These are phyloP conservation scores for Paramecium sonneborni DNA, from an alignment of 73 alveolate species.

Conservation along the genomic window DNA sequence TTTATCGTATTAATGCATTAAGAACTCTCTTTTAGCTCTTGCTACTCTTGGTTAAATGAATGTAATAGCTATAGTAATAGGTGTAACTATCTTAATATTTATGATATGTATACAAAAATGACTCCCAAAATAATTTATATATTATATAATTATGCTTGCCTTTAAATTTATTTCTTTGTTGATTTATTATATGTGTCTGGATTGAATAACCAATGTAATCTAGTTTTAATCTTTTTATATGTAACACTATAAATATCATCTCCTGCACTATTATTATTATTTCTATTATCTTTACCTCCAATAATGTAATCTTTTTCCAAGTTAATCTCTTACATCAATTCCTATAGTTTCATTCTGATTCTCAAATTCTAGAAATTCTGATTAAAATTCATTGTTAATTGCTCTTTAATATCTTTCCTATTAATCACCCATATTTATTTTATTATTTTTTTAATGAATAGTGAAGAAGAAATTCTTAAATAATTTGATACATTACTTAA, in stretches of 20 bases:
- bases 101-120: neutral
- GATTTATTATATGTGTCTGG: conserved; percentile 22
- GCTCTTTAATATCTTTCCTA: neutral
- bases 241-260: conserved; percentile 26
- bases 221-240: neutral
- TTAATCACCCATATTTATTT: neutral
- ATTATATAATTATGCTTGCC: conserved; percentile 25
- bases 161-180: neutral
- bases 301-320: neutral
- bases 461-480: conserved; percentile 15
- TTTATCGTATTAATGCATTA: neutral
- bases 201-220: neutral
- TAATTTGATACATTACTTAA: neutral
- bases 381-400: neutral
- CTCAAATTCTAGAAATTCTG: neutral
- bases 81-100: neutral
- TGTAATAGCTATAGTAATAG: neutral
- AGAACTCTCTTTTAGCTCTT: conserved; percentile 21
- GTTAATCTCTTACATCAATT: neutral
- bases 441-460: conserved; percentile 8
- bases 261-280: neutral
- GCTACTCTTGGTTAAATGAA: neutral
- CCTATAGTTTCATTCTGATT: neutral
- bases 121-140: neutral
- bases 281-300: neutral